Percentiles rank a stretch among this genome's conserved stretches.
These are phyloP conservation scores for Lentinula novae-zelandiae DNA, from an alignment of 1,284 basidiomycete species.

Conservation along the genomic window DNA sequence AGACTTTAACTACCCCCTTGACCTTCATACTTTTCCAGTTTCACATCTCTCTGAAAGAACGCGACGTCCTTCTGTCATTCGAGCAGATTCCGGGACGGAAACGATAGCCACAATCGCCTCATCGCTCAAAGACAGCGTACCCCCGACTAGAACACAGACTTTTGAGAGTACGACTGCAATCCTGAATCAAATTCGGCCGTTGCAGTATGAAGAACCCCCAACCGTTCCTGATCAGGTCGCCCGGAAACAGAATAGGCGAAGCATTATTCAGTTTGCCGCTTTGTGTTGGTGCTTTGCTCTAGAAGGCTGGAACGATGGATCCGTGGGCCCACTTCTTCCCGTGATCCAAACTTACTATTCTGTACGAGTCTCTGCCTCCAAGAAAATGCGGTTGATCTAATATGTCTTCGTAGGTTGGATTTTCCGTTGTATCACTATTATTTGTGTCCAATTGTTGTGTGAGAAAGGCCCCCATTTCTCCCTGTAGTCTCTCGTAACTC, in stretches of 20 bases:
- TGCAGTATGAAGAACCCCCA: slow-evolving; percentile 2
- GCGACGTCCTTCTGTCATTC: not conserved
- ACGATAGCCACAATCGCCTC: not conserved
- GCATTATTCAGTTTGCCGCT: slow-evolving; percentile 5
- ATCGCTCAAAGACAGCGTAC: slow-evolving; percentile 13
- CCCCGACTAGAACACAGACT: slow-evolving; percentile 5
- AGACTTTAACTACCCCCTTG: not conserved
- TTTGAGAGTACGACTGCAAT: not conserved
- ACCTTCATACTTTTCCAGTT: not conserved
- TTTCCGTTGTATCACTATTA: slow-evolving; percentile 13
- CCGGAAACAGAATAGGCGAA: not conserved
- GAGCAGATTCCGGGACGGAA: not conserved
- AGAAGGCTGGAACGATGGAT: slow-evolving; percentile 16
- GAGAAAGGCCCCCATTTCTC: not conserved
- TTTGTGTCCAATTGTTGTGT: slow-evolving; percentile 15
- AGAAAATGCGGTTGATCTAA: too few relatives aligned
- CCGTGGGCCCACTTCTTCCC: slow-evolving; percentile 12
- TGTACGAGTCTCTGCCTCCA: not conserved
- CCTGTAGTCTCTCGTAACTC: not conserved
- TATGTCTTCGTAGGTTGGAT: slow-evolving; percentile 9
- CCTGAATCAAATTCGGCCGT: not conserved
- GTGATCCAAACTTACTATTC: slow-evolving; percentile 12
- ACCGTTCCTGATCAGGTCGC: not conserved
- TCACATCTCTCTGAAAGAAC: not conserved
- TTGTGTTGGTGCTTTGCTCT: slow-evolving; percentile 6